These are phyloP conservation scores for Salix udensis DNA, from an alignment of 345 rosid species.

Conservation along the genomic window DNA sequence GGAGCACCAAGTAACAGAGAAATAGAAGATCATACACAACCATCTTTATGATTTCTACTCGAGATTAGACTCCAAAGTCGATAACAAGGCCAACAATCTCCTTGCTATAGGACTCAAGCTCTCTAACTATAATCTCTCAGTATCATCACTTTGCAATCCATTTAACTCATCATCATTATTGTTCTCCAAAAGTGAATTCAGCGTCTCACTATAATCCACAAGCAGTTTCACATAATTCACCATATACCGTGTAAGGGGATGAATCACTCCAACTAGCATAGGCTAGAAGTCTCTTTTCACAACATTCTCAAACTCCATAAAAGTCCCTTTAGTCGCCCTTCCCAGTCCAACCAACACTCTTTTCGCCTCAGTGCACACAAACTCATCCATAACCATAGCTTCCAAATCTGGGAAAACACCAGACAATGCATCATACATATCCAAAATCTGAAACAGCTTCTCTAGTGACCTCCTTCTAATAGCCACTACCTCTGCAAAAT, in stretches of 20 bases:
- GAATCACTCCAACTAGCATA: slow-evolving; percentile 53
- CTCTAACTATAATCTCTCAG: slow-evolving; percentile 24
- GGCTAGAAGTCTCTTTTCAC: too few relatives aligned
- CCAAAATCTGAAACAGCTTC: slow-evolving; percentile 87
- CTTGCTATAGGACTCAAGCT: slow-evolving; percentile 48
- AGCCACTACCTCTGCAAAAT: slow-evolving; percentile 83
- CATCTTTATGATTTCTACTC: slow-evolving; percentile 56
- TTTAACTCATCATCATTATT: slow-evolving; percentile 43
- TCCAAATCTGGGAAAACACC: slow-evolving; percentile 52
- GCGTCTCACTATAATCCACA: slow-evolving; percentile 61
- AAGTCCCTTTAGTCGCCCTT: too few relatives aligned
- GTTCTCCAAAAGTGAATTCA: slow-evolving; percentile 56
- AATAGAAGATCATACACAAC: too few relatives aligned
- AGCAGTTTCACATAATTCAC: slow-evolving; percentile 84
- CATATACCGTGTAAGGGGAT: slow-evolving; percentile 86
- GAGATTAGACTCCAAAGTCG: slow-evolving; percentile 65
- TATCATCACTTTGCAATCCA: slow-evolving; percentile 33
- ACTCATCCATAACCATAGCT: slow-evolving; percentile 54
- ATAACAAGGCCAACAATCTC: slow-evolving; percentile 55
- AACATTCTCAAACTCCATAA: too few relatives aligned
- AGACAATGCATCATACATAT: slow-evolving; percentile 80
- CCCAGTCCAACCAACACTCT: slow-evolving; percentile 46
- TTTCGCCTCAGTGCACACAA: slow-evolving; percentile 53
- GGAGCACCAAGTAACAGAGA: slow-evolving; percentile 24
- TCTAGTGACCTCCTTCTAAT: slow-evolving; percentile 77